A percentile compares a stretch with the other conserved stretches of the same genome.
phyloP scores from a whole-genome alignment of 495 filamentous ascomycete genomes.

The Pyronema omphalodes region DNA sequence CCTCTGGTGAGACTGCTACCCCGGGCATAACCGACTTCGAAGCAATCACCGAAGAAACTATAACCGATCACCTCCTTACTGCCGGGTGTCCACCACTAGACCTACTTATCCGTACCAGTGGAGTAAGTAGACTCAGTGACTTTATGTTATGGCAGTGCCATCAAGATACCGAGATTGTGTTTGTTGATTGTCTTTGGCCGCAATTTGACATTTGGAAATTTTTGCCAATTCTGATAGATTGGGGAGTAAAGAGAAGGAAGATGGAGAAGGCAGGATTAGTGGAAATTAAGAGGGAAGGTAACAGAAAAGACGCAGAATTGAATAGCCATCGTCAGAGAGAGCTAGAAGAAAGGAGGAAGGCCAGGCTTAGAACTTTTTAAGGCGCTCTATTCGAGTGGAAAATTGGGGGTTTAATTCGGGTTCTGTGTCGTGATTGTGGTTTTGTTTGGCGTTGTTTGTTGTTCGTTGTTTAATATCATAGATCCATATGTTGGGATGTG shows the following conservation, averaged over 20 bases:
- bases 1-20: constrained; percentile 8
- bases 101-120: constrained; percentile 73
- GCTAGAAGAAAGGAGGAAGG: background rate
- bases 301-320: constrained; percentile 1
- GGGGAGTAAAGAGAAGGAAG: constrained; percentile 57
- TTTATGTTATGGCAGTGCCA: constrained; percentile 99
- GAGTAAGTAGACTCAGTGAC: constrained; percentile 78
- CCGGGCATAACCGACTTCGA: constrained; percentile 46
- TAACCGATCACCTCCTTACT: constrained; percentile 70
- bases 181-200: constrained; percentile 84
- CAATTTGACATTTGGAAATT: constrained; percentile 94
- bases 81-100: constrained; percentile 71
- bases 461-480: no score
- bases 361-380: background rate
- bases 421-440: no score
- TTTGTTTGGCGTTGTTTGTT: no score
- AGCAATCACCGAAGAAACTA: constrained; percentile 59
- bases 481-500: no score
- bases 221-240: constrained; percentile 74
- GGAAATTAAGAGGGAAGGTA: background rate
- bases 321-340: constrained; percentile 3
- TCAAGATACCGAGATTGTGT: constrained; percentile 75
- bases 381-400: no score
- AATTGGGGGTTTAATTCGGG: no score
- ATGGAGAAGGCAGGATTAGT: constrained; percentile 1